Evolutionary conservation across 1,284 basidiomycete genomes (phyloP).

Genomic region (Cutaneotrichosporon cutaneum): DNA sequence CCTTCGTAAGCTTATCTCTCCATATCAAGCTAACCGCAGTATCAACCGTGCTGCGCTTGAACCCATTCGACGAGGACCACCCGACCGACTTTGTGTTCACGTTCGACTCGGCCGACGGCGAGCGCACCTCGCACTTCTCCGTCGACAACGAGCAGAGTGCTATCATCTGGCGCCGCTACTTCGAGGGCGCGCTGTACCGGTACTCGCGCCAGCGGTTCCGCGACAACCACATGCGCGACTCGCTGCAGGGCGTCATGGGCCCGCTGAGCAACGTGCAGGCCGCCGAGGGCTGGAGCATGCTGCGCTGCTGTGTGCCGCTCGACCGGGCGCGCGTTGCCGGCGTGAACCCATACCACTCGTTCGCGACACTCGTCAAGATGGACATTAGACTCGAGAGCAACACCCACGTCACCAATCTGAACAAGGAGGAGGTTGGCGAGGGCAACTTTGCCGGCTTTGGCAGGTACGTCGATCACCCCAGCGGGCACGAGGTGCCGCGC

Average conservation of each 20-base stretch:
- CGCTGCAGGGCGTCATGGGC: neutral
- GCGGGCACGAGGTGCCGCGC: neutral
- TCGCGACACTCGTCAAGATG: conserved; percentile 47
- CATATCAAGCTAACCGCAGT: conserved; percentile 16
- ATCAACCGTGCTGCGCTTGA: conserved; percentile 51
- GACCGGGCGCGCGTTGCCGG: conserved; percentile 53
- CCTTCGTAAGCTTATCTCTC: conserved; percentile 58
- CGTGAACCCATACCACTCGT: conserved; percentile 49
- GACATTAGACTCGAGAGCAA: conserved; percentile 30
- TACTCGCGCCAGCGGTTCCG: conserved; percentile 36
- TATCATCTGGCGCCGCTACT: conserved; percentile 62
- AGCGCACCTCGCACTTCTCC: conserved; percentile 53
- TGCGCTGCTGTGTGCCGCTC: conserved; percentile 62
- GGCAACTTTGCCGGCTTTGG: conserved; percentile 18
- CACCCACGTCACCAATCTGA: conserved; percentile 14
- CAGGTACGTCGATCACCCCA: neutral
- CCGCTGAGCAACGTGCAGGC: neutral
- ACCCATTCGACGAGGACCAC: conserved; percentile 55
- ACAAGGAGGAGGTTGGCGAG: conserved; percentile 21
- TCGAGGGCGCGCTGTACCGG: conserved; percentile 55
- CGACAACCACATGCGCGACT: conserved; percentile 14
- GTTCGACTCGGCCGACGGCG: conserved; percentile 45
- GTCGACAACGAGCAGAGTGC: conserved; percentile 63
- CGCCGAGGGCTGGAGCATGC: conserved; percentile 49
- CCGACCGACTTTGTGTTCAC: conserved; percentile 56